Evolutionary conservation across 1,139 yeast species (phyloP).

Genomic region (Candida sp.): DNA sequence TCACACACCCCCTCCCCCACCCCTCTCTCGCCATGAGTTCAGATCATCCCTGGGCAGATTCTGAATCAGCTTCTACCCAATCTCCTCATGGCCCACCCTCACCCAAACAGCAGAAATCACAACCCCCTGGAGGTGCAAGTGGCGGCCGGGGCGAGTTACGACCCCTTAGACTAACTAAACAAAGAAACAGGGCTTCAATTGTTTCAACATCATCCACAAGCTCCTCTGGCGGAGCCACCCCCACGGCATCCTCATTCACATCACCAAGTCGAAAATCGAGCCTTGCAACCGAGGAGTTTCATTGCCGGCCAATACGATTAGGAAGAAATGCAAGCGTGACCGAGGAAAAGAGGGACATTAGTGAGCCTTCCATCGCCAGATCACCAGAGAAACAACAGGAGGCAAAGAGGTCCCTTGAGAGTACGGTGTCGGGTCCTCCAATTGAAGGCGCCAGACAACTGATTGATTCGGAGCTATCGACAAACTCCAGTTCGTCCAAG

Average conservation of each 20-base stretch:
- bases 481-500: constrained; percentile 12
- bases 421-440: not conserved
- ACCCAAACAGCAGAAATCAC: constrained; percentile 3
- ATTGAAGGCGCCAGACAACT: not conserved
- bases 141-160: constrained; percentile 19
- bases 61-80: constrained; percentile 1
- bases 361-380: constrained; percentile 4
- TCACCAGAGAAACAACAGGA: not conserved
- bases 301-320: constrained; percentile 36
- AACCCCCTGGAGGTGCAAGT: constrained; percentile 4
- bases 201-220: constrained; percentile 14
- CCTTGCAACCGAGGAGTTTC: constrained; percentile 28
- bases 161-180: constrained; percentile 38
- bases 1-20: not conserved
- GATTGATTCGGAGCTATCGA: constrained; percentile 5
- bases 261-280: constrained; percentile 8
- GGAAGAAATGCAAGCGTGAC: constrained; percentile 20
- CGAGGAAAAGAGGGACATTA: constrained; percentile 6
- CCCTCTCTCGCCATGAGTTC: constrained; percentile 8
- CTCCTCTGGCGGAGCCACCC: constrained; percentile 7
- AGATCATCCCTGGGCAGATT: constrained; percentile 10
- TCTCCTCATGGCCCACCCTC: not conserved
- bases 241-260: constrained; percentile 9
- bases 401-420: constrained; percentile 3
- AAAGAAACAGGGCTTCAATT: constrained; percentile 21